Evolutionary conservation across 164 flowering plant species (phyloP).

Genomic region (Buxus sempervirens): DNA sequence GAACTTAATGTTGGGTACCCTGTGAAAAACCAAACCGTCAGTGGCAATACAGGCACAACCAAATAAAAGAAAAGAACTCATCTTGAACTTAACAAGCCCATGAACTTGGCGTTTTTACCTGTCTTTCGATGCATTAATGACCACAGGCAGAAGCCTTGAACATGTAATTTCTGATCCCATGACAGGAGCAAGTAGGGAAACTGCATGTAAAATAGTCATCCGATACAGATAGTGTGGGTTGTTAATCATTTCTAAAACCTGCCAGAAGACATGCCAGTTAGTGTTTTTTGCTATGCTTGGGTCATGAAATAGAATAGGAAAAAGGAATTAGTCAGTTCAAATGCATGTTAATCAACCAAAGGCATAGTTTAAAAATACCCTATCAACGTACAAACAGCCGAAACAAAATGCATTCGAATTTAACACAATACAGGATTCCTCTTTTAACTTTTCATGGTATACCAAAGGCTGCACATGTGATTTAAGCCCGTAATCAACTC

Average conservation of each 20-base stretch:
- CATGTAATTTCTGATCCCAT: constrained; percentile 92
- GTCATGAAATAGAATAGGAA: background rate
- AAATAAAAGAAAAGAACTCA: background rate
- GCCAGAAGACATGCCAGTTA: constrained; percentile 4
- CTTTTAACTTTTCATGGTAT: too few relatives aligned
- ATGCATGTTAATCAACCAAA: background rate
- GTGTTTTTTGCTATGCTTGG: background rate
- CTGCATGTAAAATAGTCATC: constrained; percentile 80
- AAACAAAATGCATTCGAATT: background rate
- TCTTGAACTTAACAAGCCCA: background rate
- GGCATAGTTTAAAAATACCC: background rate
- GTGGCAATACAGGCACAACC: constrained; percentile 1
- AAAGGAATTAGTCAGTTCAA: background rate
- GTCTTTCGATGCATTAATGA: constrained; percentile 73
- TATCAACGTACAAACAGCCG: background rate
- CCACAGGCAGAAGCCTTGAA: constrained; percentile 73
- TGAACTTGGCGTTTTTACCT: constrained; percentile 38
- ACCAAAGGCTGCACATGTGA: too few relatives aligned
- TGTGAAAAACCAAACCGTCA: constrained; percentile 19
- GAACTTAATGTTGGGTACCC: constrained; percentile 93
- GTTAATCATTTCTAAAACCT: constrained; percentile 82
- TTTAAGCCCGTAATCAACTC: too few relatives aligned
- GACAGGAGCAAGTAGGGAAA: constrained; percentile 91
- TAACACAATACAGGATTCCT: background rate
- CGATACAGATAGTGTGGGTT: constrained; percentile 84